Evolutionary conservation across 148 eudicot species (phyloP).

Genomic region (Camellia japonica): DNA sequence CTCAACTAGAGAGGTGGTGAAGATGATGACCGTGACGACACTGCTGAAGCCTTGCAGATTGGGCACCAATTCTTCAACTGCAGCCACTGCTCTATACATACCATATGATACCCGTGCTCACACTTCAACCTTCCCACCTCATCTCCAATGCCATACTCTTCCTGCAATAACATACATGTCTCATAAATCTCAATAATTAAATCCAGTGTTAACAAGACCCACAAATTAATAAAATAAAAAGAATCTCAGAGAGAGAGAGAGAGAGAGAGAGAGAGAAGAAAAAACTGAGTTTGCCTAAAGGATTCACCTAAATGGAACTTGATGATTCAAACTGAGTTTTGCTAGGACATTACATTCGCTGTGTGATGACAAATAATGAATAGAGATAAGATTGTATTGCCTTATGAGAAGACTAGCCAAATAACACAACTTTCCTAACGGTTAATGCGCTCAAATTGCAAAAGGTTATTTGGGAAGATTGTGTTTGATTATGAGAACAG

Average conservation of each 20-base stretch:
- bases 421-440: background rate
- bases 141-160: conserved; percentile 66
- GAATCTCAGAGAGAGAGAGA: background rate
- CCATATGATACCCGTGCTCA: conserved; percentile 61
- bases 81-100: conserved; percentile 74
- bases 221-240: background rate
- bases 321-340: background rate
- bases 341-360: background rate
- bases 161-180: conserved; percentile 45
- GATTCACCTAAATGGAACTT: background rate
- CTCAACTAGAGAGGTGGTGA: background rate
- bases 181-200: background rate
- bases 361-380: background rate
- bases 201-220: background rate
- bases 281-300: background rate
- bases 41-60: conserved; percentile 75
- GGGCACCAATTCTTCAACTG: conserved; percentile 97
- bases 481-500: no score
- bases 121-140: conserved; percentile 70
- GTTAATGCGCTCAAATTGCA: no score
- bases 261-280: no score
- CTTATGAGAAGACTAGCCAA: background rate
- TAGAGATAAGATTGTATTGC: background rate
- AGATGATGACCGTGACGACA: conserved; percentile 30
- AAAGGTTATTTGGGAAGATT: no score